Percentiles rank a stretch among this genome's conserved stretches.
phyloP scores from a whole-genome alignment of 2,329 filamentous ascomycete genomes.

The Xylaria sp. region DNA sequence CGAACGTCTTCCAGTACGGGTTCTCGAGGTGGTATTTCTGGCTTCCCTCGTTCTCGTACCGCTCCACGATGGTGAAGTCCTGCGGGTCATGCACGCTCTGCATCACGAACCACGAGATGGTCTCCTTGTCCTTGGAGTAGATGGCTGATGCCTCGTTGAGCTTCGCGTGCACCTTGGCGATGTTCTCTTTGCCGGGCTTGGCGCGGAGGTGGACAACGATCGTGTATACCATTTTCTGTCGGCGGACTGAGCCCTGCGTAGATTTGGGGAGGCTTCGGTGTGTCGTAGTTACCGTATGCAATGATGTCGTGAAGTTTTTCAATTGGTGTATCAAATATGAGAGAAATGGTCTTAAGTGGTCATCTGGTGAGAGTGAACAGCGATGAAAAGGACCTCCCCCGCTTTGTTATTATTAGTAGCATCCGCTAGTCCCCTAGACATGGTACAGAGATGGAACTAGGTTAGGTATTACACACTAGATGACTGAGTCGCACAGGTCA shows the following conservation, averaged over 20 bases:
- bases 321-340: constrained; percentile 9
- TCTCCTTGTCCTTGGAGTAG: constrained; percentile 79
- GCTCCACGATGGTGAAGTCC: constrained; percentile 80
- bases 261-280: not conserved
- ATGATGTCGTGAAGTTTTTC: constrained; percentile 8
- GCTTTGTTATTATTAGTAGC: constrained; percentile 8
- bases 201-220: constrained; percentile 77
- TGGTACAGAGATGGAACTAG: not conserved
- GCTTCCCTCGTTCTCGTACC: constrained; percentile 73
- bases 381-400: constrained; percentile 20
- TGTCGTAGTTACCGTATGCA: not conserved
- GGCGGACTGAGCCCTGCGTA: not conserved
- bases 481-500: not conserved
- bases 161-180: constrained; percentile 76
- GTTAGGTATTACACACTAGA: not conserved
- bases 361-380: constrained; percentile 5
- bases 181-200: constrained; percentile 71
- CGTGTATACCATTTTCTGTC: constrained; percentile 69
- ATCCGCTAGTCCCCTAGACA: not conserved
- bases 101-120: constrained; percentile 79
- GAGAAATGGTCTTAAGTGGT: not conserved
- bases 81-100: constrained; percentile 75
- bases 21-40: constrained; percentile 74
- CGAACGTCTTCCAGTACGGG: constrained; percentile 81
- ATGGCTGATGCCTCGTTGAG: constrained; percentile 79